Base-by-base conservation (phyloP, 768 basidiomycete genomes). In the Suillus decipiens region DNA sequence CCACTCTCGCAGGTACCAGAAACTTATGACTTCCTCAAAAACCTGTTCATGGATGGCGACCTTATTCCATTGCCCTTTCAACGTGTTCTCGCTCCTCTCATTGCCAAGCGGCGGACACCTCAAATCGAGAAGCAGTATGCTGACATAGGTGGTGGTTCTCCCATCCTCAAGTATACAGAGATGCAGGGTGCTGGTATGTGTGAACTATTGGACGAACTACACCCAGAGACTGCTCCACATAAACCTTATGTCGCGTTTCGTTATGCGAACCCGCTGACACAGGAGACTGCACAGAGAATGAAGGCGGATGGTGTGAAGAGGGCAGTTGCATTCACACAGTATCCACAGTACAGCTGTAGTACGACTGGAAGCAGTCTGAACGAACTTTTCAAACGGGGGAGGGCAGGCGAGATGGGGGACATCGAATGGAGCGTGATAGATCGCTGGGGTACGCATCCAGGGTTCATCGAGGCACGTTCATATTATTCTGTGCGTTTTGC, bases 341-440 rank as follows among this genome's bases (percentile, higher is more conserved):
- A 99, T 75, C 97, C 97, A 1, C 97, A 99, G 75, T 99, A 99
- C 76, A 93, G 90, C 71, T 99, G 97, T 76, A 96, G 93, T 65
- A 99, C 97, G 12, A 99, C 97, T 0, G 97, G 97, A 58, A 97
- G 95, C 78, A 96, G 93, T 74, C 73, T 99, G 72, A 99, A 99
- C 71, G 97, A 99, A 74, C 78, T 99, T 33, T 96, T 85, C 70
- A 80, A 90, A 73, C 79, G 76, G 69, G 85, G 86, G 59, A 85
- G 81, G 69, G 77, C 80, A 42, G 89, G 88, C 34, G 88, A 85
- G 60, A 77, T 81, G 67, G 89, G 83, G 57, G 80, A 81, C 68
- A 83, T 99, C 28, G 85, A 94, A 70, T 99, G 97, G 97, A 96
- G 93, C 73, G 95, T 99, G 7, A 91, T 99, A 71, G 97, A 99